These are phyloP conservation scores for Umbellularia californica DNA, from an alignment of 164 flowering plant species.

Conservation along the genomic window DNA sequence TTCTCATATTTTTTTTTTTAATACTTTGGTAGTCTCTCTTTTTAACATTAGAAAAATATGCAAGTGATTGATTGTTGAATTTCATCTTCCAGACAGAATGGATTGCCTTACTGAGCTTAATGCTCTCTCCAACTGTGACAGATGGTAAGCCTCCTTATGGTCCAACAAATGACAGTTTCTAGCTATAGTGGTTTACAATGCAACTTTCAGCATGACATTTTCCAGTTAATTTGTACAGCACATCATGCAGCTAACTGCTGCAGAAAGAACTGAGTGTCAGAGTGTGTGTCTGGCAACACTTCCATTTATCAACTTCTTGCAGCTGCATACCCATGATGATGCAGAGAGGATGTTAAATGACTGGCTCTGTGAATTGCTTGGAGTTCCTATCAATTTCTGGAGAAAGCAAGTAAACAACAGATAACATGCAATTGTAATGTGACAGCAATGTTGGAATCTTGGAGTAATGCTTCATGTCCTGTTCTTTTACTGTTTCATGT, in stretches of 20 bases:
- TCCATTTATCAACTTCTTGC: background rate
- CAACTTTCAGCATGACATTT: too few relatives aligned
- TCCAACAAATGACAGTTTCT: too few relatives aligned
- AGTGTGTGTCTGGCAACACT: background rate
- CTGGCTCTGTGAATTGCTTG: background rate
- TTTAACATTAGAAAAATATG: too few relatives aligned
- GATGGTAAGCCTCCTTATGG: too few relatives aligned
- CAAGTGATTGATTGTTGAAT: too few relatives aligned
- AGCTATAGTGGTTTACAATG: too few relatives aligned
- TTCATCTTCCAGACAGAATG: too few relatives aligned
- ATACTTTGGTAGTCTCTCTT: too few relatives aligned
- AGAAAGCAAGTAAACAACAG: background rate
- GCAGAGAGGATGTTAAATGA: background rate
- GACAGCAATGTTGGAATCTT: background rate
- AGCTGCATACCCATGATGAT: background rate
- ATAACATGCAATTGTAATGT: too few relatives aligned
- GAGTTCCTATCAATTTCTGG: background rate
- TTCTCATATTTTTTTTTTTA: background rate
- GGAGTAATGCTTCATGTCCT: background rate
- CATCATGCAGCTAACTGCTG: background rate
- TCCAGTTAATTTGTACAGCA: background rate
- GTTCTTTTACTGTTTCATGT: background rate
- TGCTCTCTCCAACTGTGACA: too few relatives aligned
- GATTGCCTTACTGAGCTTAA: too few relatives aligned
- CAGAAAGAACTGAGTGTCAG: background rate